Evolutionary conservation across 805 yeast species (phyloP).

Genomic region (Yamadazyma tumulicola): DNA sequence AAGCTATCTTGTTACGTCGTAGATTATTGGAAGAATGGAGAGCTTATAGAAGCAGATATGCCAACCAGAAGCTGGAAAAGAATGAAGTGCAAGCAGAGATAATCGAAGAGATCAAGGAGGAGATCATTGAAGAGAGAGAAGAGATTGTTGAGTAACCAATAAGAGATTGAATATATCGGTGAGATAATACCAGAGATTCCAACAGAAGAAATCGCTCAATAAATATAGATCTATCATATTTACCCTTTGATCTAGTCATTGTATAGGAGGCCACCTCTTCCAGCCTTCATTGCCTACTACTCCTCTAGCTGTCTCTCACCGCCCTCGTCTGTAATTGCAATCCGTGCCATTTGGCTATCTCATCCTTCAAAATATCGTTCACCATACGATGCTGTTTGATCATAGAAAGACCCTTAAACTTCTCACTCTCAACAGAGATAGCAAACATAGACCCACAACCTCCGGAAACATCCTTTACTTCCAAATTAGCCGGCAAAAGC

Average conservation of each 20-base stretch:
- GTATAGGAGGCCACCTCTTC: too few relatives aligned
- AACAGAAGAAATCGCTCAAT: too few relatives aligned
- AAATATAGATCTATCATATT: too few relatives aligned
- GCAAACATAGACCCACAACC: conserved; percentile 99
- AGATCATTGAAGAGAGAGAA: conserved; percentile 66
- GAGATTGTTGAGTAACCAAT: conserved; percentile 64
- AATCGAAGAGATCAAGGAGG: conserved; percentile 75
- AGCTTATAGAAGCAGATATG: conserved; percentile 58
- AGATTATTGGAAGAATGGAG: conserved; percentile 81
- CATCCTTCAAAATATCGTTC: conserved; percentile 75
- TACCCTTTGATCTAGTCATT: too few relatives aligned
- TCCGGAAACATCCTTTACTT: conserved; percentile 78
- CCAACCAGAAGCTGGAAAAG: conserved; percentile 32
- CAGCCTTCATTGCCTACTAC: too few relatives aligned
- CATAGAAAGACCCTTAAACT: conserved; percentile 78
- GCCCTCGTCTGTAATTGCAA: conserved; percentile 73
- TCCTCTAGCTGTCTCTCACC: too few relatives aligned
- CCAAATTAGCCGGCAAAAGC: conserved; percentile 58
- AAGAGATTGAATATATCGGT: too few relatives aligned
- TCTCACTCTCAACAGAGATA: conserved; percentile 65
- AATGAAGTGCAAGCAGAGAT: conserved; percentile 51
- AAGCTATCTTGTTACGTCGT: conserved; percentile 81
- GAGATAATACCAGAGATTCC: too few relatives aligned
- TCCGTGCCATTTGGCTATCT: conserved; percentile 92
- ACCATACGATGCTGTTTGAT: conserved; percentile 91